These are phyloP conservation scores for Vigna radiata DNA, from an alignment of 306 rosid genomes.

Conservation along the genomic window DNA sequence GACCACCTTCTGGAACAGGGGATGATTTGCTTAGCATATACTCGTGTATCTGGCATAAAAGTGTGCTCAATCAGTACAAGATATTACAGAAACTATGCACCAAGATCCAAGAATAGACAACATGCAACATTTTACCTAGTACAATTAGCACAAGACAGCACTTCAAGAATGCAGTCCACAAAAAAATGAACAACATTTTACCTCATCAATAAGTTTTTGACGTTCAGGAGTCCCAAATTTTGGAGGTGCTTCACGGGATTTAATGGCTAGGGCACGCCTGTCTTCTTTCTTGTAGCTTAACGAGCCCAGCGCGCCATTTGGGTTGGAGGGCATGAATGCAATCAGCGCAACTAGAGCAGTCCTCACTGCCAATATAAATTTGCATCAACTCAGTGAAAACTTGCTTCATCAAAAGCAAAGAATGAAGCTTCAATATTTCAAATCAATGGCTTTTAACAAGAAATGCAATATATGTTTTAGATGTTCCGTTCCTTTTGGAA, in stretches of 20 bases:
- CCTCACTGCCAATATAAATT: constrained; percentile 68
- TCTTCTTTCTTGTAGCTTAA: constrained; percentile 93
- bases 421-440: constrained; percentile 10
- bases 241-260: constrained; percentile 86
- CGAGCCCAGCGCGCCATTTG: constrained; percentile 96
- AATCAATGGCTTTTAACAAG: background rate
- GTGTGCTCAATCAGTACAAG: constrained; percentile 13
- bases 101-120: background rate
- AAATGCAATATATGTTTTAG: constrained; percentile 11
- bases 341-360: constrained; percentile 95
- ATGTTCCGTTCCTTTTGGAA: background rate
- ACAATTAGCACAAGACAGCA: constrained; percentile 20
- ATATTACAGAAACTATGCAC: background rate
- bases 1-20: constrained; percentile 63
- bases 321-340: constrained; percentile 97
- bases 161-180: background rate
- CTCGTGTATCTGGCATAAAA: constrained; percentile 73
- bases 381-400: constrained; percentile 35
- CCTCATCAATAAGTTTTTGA: constrained; percentile 80
- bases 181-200: constrained; percentile 32
- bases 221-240: constrained; percentile 83
- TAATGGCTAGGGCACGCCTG: constrained; percentile 76
- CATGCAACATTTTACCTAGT: constrained; percentile 32
- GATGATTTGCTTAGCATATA: constrained; percentile 84
- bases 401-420: constrained; percentile 28